These are phyloP conservation scores for Chytriomyces sp. DNA, from an alignment of 192 early-diverging fungal species.

Conservation along the genomic window DNA sequence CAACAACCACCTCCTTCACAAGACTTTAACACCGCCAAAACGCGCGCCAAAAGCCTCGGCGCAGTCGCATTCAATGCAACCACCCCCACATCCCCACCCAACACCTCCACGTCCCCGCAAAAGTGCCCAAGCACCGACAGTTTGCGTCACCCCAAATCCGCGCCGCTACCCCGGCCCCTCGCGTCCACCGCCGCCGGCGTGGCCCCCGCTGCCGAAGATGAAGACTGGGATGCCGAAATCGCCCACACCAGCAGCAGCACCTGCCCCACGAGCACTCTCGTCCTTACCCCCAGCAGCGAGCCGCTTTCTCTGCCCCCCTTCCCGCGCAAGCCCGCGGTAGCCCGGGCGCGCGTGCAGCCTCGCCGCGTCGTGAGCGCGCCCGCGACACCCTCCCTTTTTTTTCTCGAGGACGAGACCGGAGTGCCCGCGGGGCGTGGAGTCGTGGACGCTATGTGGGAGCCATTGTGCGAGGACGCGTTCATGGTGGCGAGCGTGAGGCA, in stretches of 20 bases:
- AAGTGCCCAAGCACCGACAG: neutral
- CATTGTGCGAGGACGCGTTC: constrained; percentile 6
- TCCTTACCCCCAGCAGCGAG: too few relatives aligned
- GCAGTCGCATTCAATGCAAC: constrained; percentile 2
- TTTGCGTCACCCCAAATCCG: neutral
- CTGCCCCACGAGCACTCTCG: too few relatives aligned
- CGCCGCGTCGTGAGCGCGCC: constrained; percentile 30
- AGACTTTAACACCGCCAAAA: constrained; percentile 4
- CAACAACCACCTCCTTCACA: neutral
- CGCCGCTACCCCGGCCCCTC: neutral
- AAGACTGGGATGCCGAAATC: constrained; percentile 41
- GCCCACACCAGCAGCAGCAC: too few relatives aligned
- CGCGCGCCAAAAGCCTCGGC: constrained; percentile 20
- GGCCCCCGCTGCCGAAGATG: neutral
- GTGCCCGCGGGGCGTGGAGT: constrained; percentile 20
- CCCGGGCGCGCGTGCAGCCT: neutral
- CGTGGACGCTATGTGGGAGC: constrained; percentile 26
- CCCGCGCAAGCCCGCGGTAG: neutral
- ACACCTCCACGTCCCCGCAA: neutral
- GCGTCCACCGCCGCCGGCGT: neutral
- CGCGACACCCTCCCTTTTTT: constrained; percentile 28
- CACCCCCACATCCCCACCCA: neutral
- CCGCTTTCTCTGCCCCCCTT: constrained; percentile 11
- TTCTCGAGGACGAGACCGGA: constrained; percentile 8
- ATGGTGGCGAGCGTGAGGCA: constrained; percentile 23